These are phyloP conservation scores for Heterobasidion irregulare DNA, from an alignment of 1,284 basidiomycete species.

Conservation along the genomic window DNA sequence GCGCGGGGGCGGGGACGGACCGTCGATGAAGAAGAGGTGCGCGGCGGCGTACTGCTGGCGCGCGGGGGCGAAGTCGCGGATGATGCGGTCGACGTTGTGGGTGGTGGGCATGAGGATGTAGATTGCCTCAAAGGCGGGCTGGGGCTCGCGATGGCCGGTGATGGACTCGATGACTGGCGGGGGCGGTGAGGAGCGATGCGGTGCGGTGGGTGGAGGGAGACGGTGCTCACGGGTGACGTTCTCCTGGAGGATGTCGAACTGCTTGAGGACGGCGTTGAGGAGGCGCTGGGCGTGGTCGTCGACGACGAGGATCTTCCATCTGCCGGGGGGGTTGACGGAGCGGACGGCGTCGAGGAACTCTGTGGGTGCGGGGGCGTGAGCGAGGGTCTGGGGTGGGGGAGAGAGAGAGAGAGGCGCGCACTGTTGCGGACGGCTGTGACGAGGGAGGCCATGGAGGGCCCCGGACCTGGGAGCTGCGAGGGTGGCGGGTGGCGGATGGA, in stretches of 20 bases:
- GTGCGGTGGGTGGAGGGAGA: background rate
- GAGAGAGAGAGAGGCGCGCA: conserved; percentile 22
- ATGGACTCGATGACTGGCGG: conserved; percentile 71
- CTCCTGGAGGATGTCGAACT: conserved; percentile 89
- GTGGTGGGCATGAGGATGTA: conserved; percentile 94
- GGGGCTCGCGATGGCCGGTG: conserved; percentile 64
- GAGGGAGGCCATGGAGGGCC: conserved; percentile 42
- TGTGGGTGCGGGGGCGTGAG: conserved; percentile 18
- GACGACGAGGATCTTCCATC: conserved; percentile 97
- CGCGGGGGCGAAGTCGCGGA: conserved; percentile 71
- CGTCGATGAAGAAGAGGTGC: conserved; percentile 94
- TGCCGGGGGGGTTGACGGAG: conserved; percentile 69
- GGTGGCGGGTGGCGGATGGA: too few relatives aligned
- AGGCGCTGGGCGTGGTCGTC: conserved; percentile 88
- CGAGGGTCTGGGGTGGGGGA: background rate
- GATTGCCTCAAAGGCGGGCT: conserved; percentile 80
- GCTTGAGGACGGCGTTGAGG: conserved; percentile 82
- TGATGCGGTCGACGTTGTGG: conserved; percentile 89
- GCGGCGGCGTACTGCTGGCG: conserved; percentile 78
- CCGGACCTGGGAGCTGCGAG: too few relatives aligned
- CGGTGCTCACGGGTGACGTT: conserved; percentile 83
- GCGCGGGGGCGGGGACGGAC: conserved; percentile 34
- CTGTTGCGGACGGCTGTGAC: conserved; percentile 45
- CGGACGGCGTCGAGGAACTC: conserved; percentile 77
- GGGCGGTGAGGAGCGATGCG: conserved; percentile 4